Conservation (phyloP, 2,329 filamentous ascomycete species). For the Fusarium heterosporum region DNA sequence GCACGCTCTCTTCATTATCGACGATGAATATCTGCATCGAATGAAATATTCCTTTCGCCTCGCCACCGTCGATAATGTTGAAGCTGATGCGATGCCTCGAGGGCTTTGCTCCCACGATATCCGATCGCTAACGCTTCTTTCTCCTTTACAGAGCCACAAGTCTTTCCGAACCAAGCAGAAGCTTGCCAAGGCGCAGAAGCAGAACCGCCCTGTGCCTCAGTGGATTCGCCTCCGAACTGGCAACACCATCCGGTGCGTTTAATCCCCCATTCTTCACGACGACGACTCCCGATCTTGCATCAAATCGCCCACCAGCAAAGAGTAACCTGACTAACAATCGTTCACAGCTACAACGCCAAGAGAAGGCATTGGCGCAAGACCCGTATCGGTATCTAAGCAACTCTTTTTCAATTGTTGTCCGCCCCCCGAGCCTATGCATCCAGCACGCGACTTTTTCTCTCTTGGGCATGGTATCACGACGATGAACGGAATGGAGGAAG, state of each 20-base stretch:
- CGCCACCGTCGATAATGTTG: slow-evolving; percentile 20
- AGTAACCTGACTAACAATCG: slow-evolving; percentile 23
- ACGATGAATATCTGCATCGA: slow-evolving; percentile 16
- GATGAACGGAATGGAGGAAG: slow-evolving; percentile 41
- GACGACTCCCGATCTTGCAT: slow-evolving; percentile 19
- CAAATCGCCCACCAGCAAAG: background rate
- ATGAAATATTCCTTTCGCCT: slow-evolving; percentile 11
- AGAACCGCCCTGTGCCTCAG: slow-evolving; percentile 99
- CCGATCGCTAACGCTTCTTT: slow-evolving; percentile 44
- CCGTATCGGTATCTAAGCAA: slow-evolving; percentile 92
- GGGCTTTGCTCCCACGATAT: slow-evolving; percentile 19
- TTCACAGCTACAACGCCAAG: slow-evolving; percentile 97
- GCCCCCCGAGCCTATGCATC: slow-evolving; percentile 48
- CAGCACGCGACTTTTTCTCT: slow-evolving; percentile 40
- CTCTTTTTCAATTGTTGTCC: slow-evolving; percentile 47
- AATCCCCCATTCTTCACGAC: slow-evolving; percentile 10
- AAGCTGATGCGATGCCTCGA: slow-evolving; percentile 15
- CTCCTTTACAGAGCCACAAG: slow-evolving; percentile 86
- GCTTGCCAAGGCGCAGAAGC: slow-evolving; percentile 99
- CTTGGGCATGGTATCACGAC: slow-evolving; percentile 47
- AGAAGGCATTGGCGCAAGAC: slow-evolving; percentile 99
- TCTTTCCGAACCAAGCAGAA: slow-evolving; percentile 99
- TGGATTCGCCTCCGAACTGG: slow-evolving; percentile 98
- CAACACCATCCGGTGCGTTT: slow-evolving; percentile 98
- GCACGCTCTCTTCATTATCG: slow-evolving; percentile 26